Evolutionary conservation across 2,329 filamentous ascomycete species (phyloP), one percentile per base, ranked within the genome.

Genomic region (Grosmannia serpens): DNA sequence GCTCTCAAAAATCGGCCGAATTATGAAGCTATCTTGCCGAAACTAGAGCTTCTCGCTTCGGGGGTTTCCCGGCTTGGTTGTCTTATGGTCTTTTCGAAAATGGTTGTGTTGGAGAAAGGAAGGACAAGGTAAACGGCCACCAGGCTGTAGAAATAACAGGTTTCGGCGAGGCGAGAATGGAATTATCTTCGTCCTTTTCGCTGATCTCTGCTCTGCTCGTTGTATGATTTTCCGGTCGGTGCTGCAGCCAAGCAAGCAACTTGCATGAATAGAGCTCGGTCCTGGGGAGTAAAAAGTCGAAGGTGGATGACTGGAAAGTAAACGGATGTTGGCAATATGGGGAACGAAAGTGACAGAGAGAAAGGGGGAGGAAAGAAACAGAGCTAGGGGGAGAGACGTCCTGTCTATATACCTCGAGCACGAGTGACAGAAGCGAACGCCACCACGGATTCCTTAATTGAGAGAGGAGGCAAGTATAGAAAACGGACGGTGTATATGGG

Each of bases 331-430:
- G 44, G 2, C n/a, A 24, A 24, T 24, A 9, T 53, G 50, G 3
- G 15, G 13, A 54, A 54, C 15, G 11, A 8, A 46, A 6, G 26
- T 13, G 54, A 22, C 9, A 52, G 20, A 29, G 1, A 27, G 47
- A 50, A 44, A 46, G 49, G 35, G 2, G 35, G 24, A 49, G 27
- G 17, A 38, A 57, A 27, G 24, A 57, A 29, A 10, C 8, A 47
- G 56, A 53, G 11, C 33, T 26, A 26, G n/a, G 13, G 22, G 46
- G 44, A 46, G 44, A 56, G 44, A 20, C 5, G n/a, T n/a, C 49
- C 47, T 47, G 56, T 38, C 56, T 58, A 58, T 53, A 53, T 58
- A 57, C 38, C 29, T 41, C 29, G 33, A 24, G 49, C 29, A 46
- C 31, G 33, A 44, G 33, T 17, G 56, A 52, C 56, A 58, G 31